These are phyloP conservation scores for Nannochloris sp. DNA, from an alignment of 139 green algal species.

Conservation along the genomic window DNA sequence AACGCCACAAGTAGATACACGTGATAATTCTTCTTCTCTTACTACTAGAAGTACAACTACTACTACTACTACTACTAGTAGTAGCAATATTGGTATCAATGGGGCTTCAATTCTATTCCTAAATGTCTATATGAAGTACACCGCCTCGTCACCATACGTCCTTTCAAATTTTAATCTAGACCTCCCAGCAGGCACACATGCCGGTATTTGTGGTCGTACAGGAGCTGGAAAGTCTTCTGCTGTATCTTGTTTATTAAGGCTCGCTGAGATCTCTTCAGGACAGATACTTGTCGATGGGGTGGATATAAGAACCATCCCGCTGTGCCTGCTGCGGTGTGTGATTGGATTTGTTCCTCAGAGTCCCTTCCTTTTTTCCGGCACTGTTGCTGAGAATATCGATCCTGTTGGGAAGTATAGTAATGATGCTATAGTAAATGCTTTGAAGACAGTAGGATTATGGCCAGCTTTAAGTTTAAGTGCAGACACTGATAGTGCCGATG, in stretches of 20 bases:
- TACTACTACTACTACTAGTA: no score
- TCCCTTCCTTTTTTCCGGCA: slow-evolving; percentile 66
- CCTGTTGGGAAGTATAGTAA: slow-evolving; percentile 27
- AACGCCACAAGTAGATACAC: not conserved
- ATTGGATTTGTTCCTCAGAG: slow-evolving; percentile 53
- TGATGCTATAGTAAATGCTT: slow-evolving; percentile 23
- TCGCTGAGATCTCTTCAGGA: slow-evolving; percentile 35
- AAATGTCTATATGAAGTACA: slow-evolving; percentile 48
- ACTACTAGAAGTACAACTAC: no score
- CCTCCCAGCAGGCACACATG: slow-evolving; percentile 12
- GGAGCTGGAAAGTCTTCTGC: slow-evolving; percentile 62
- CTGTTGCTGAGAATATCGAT: slow-evolving; percentile 63
- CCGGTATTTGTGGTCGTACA: slow-evolving; percentile 50
- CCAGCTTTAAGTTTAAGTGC: not conserved
- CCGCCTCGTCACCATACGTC: not conserved
- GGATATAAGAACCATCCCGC: slow-evolving; percentile 29
- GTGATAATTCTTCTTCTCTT: no score
- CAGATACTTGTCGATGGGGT: slow-evolving; percentile 28
- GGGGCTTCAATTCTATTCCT: no score
- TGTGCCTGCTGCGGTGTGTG: slow-evolving; percentile 26
- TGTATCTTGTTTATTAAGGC: slow-evolving; percentile 47
- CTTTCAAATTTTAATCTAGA: slow-evolving; percentile 35
- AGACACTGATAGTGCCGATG: no score
- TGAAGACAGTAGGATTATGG: slow-evolving; percentile 30
- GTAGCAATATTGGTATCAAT: no score